Base-by-base conservation (phyloP, 2,329 filamentous ascomycete genomes). In the Penicillium rolfsii region DNA sequence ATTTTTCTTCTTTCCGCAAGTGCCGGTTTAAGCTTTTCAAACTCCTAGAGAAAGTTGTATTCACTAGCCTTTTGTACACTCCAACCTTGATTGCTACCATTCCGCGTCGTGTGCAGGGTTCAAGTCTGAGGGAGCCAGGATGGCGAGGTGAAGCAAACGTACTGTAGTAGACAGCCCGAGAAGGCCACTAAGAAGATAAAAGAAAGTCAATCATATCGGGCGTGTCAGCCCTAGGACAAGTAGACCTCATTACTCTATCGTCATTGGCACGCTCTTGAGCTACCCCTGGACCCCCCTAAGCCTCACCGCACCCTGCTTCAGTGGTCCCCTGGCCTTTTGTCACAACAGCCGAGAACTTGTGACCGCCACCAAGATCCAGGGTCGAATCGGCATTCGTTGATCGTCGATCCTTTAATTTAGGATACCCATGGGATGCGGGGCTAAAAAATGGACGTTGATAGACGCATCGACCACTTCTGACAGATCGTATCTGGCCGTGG, bases 301-400 rank as follows among this genome's bases (percentile, higher is more conserved):
- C 16, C 54, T 30, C 26, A 28, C 38, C 22, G 54, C 16, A 38
- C 33, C 30, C 30, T 38, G 54, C 40, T 19, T 12, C 43, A 36
- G 14, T 28, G 41, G 30, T 8, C 9, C 24, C 7, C 11, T 24
- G n/a, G 38, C 12, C 19, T 22, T 24, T 35, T 50, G 30, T 22
- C n/a, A 11, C 48, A 35, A 50, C n/a, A 50, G 16, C 30, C 30
- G 48, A 35, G 48, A 35, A 49, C 53, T 61, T n/a, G 30, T 64
- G 30, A 48, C 64, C 16, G 54, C 63, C 58, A 52, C 53, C 14
- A 46, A 36, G n/a, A 36, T 58, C 36, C 22, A 38, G 28, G 28
- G 16, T 38, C 4, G 16, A 48, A 45, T 36, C 49, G 14, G 50
- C 22, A 40, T 53, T 9, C 9, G 28, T 26, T 16, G 5, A 22